Percentiles rank a stretch among this genome's conserved stretches.
Conservation (phyloP, 208 protist species). For the Leishmania tropica region DNA sequence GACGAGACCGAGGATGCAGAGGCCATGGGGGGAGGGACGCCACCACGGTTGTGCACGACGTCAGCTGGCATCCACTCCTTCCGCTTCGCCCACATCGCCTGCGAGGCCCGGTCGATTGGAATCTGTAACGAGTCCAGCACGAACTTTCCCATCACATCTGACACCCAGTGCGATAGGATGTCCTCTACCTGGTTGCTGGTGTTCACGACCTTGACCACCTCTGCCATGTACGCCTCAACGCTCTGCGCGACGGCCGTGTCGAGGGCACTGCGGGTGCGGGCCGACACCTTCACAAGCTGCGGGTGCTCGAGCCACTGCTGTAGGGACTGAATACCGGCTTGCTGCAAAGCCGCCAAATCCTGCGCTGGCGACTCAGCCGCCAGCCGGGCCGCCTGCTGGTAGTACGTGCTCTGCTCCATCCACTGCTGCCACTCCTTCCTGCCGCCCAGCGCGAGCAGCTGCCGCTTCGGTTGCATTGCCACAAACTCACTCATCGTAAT, state of each 20-base stretch:
- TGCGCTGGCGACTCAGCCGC: slow-evolving; percentile 56
- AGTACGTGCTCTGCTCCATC: slow-evolving; percentile 69
- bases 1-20: not conserved
- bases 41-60: slow-evolving; percentile 17
- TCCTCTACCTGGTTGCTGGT: slow-evolving; percentile 45
- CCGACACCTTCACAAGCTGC: slow-evolving; percentile 73
- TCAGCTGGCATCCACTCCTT: slow-evolving; percentile 30
- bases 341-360: slow-evolving; percentile 65
- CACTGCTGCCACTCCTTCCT: slow-evolving; percentile 79
- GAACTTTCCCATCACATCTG: slow-evolving; percentile 79
- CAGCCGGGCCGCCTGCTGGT: slow-evolving; percentile 73
- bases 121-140: slow-evolving; percentile 72
- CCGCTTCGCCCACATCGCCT: slow-evolving; percentile 40
- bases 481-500: slow-evolving; percentile 75
- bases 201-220: slow-evolving; percentile 69
- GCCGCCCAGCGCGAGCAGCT: slow-evolving; percentile 61
- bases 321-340: slow-evolving; percentile 74
- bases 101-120: slow-evolving; percentile 53
- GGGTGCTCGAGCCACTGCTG: slow-evolving; percentile 85
- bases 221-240: slow-evolving; percentile 66
- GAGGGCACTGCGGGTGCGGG: slow-evolving; percentile 70
- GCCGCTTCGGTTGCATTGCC: slow-evolving; percentile 78
- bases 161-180: slow-evolving; percentile 54
- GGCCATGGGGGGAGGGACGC: not conserved
- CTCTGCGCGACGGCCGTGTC: slow-evolving; percentile 80